Percentiles rank a stretch among this genome's conserved stretches.
Evolutionary conservation across 2,329 filamentous ascomycete species (phyloP).

Genomic region (Thyridium curvatum): DNA sequence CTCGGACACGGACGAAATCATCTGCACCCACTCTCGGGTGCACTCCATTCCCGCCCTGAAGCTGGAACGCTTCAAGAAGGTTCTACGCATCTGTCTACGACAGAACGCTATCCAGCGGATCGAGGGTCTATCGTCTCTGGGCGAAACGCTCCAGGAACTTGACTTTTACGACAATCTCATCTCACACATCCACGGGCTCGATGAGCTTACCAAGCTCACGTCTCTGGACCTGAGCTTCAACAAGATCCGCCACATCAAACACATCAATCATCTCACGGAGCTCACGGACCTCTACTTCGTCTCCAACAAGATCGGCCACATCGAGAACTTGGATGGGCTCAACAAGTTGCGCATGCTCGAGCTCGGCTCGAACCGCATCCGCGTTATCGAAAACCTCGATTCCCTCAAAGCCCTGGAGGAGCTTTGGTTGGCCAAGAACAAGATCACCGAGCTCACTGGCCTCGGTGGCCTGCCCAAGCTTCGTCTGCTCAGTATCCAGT

Average conservation of each 20-base stretch:
- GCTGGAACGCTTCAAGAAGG: constrained; percentile 76
- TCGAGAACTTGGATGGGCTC: constrained; percentile 76
- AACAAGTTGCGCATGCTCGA: constrained; percentile 76
- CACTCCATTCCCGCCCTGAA: constrained; percentile 68
- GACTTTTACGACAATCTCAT: constrained; percentile 98
- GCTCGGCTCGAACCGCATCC: constrained; percentile 85
- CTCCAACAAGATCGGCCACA: constrained; percentile 85
- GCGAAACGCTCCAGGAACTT: constrained; percentile 67
- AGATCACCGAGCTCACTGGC: constrained; percentile 77
- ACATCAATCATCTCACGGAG: constrained; percentile 69
- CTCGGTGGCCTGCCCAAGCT: constrained; percentile 72
- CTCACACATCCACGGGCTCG: constrained; percentile 76
- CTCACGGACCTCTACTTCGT: constrained; percentile 86
- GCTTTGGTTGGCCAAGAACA: constrained; percentile 94
- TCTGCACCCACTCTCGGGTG: constrained; percentile 83
- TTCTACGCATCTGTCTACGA: constrained; percentile 77
- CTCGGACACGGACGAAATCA: constrained; percentile 67
- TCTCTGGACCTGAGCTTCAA: constrained; percentile 93
- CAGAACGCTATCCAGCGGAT: constrained; percentile 85
- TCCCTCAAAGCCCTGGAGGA: constrained; percentile 72
- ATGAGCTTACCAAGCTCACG: constrained; percentile 68
- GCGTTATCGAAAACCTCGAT: constrained; percentile 81
- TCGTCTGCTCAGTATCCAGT: constrained; percentile 87
- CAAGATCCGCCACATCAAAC: constrained; percentile 98
- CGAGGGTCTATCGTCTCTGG: constrained; percentile 63